These are phyloP conservation scores for Cryoendolithus antarcticus DNA, from an alignment of 2,329 filamentous ascomycete genomes.

Conservation along the genomic window DNA sequence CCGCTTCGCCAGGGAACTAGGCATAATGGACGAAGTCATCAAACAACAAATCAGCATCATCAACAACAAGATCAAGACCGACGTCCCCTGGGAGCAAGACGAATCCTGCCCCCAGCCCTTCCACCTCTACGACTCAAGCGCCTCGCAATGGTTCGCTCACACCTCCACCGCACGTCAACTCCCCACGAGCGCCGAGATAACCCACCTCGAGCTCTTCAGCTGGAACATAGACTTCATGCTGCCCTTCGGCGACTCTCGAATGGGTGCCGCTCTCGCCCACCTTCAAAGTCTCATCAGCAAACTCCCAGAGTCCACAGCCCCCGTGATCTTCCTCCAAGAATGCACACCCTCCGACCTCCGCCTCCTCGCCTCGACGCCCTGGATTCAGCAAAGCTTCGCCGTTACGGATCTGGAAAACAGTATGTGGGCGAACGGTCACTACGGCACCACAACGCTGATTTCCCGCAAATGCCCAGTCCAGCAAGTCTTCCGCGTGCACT, in stretches of 20 bases:
- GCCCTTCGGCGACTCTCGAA: conserved; percentile 26
- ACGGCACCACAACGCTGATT: conserved; percentile 43
- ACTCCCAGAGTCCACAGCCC: conserved; percentile 13
- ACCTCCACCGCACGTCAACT: too few species aligned
- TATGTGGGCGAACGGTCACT: conserved; percentile 35
- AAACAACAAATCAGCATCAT: too few species aligned
- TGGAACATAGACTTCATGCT: conserved; percentile 40
- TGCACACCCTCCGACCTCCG: conserved; percentile 36
- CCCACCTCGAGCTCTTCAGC: conserved; percentile 25
- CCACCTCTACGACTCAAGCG: too few species aligned
- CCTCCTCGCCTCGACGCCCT: conserved; percentile 32
- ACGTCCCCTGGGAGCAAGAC: too few species aligned
- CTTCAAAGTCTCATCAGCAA: conserved; percentile 22
- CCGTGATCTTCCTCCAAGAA: conserved; percentile 42
- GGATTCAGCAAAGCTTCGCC: conserved; percentile 37
- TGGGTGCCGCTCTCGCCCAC: conserved; percentile 29
- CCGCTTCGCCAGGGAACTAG: too few species aligned
- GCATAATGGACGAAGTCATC: too few species aligned
- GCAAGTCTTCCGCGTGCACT: conserved; percentile 40
- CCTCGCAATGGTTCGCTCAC: too few species aligned
- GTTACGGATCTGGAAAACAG: conserved; percentile 34
- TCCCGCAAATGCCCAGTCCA: conserved; percentile 35
- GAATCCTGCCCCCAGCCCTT: too few species aligned
- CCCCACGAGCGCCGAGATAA: too few species aligned
- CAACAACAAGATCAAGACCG: too few species aligned